phyloP scores from a whole-genome alignment of 2,329 filamentous ascomycete genomes.

The Fusarium decemcellulare region DNA sequence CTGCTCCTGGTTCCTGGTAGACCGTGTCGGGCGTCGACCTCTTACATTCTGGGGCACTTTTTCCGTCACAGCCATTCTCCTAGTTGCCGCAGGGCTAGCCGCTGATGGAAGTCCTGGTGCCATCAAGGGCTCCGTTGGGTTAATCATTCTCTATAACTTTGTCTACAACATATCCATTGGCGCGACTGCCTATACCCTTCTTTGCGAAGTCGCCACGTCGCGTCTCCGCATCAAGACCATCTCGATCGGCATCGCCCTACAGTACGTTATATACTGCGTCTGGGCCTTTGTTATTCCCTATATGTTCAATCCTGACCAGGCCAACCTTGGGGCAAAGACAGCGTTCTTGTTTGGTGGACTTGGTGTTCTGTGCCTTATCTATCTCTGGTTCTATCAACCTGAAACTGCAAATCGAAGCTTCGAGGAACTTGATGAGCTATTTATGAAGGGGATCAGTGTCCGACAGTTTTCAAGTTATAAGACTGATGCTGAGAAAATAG shows the following conservation, averaged over 20 bases:
- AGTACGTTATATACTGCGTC: neutral
- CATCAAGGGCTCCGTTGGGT: slow-evolving; percentile 50
- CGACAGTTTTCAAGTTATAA: slow-evolving; percentile 2
- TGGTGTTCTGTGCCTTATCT: neutral
- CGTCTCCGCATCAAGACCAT: slow-evolving; percentile 20
- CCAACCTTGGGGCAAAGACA: slow-evolving; percentile 19
- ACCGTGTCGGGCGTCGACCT: slow-evolving; percentile 53
- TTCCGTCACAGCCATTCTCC: slow-evolving; percentile 53
- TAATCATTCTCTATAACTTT: slow-evolving; percentile 37
- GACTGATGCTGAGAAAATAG: neutral
- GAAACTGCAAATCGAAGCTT: slow-evolving; percentile 33
- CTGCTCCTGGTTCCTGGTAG: slow-evolving; percentile 56
- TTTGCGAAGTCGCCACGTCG: slow-evolving; percentile 15
- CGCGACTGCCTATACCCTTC: slow-evolving; percentile 18
- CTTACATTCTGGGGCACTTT: slow-evolving; percentile 54
- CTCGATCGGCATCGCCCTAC: neutral
- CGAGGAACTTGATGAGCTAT: slow-evolving; percentile 31
- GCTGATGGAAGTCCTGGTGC: slow-evolving; percentile 48
- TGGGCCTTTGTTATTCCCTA: slow-evolving; percentile 21
- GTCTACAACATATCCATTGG: slow-evolving; percentile 50
- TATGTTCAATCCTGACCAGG: slow-evolving; percentile 23
- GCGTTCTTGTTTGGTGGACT: slow-evolving; percentile 18
- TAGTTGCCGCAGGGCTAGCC: slow-evolving; percentile 54
- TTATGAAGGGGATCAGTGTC: slow-evolving; percentile 13
- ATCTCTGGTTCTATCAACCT: slow-evolving; percentile 10